Percentiles rank a stretch among this genome's conserved stretches.
Conservation (phyloP, 2,329 filamentous ascomycete genomes). For the Fusarium drepaniforme region DNA sequence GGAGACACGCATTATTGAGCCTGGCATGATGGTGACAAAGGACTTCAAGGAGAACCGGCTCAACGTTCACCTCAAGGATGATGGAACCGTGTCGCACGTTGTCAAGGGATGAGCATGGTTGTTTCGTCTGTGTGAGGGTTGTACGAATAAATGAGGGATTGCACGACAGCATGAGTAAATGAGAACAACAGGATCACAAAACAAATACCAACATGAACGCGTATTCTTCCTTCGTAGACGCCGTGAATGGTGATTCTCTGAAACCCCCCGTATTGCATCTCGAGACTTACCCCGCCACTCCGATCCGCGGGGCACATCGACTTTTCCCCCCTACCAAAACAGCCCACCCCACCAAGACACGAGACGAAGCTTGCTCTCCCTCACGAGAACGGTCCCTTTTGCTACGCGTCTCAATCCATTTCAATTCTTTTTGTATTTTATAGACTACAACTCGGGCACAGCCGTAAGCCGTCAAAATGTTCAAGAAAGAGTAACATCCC, state of each 20-base stretch:
- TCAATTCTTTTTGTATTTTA: not conserved
- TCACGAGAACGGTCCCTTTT: not conserved
- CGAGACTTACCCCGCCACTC: conserved; percentile 46
- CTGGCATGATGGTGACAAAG: conserved; percentile 68
- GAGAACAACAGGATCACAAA: conserved; percentile 25
- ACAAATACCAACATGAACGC: not conserved
- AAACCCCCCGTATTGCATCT: conserved; percentile 43
- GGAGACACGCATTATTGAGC: conserved; percentile 67
- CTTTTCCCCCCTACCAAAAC: conserved; percentile 40
- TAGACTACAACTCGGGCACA: conserved; percentile 5
- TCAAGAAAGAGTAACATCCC: conserved; percentile 84
- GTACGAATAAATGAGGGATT: conserved; percentile 30
- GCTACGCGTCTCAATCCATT: not conserved
- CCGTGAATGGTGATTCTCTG: not conserved
- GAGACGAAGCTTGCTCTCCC: conserved; percentile 10
- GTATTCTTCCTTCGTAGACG: not conserved
- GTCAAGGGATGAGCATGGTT: conserved; percentile 59
- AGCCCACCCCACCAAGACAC: conserved; percentile 38
- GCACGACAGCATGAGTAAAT: conserved; percentile 6
- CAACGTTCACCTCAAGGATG: conserved; percentile 70
- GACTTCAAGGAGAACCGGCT: conserved; percentile 67
- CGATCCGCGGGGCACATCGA: conserved; percentile 45
- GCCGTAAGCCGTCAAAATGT: conserved; percentile 70
- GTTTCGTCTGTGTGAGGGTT: conserved; percentile 1
- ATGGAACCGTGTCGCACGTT: conserved; percentile 72